Base-by-base conservation (phyloP, 257 asterid genomes). In the Solanum arcanum region DNA sequence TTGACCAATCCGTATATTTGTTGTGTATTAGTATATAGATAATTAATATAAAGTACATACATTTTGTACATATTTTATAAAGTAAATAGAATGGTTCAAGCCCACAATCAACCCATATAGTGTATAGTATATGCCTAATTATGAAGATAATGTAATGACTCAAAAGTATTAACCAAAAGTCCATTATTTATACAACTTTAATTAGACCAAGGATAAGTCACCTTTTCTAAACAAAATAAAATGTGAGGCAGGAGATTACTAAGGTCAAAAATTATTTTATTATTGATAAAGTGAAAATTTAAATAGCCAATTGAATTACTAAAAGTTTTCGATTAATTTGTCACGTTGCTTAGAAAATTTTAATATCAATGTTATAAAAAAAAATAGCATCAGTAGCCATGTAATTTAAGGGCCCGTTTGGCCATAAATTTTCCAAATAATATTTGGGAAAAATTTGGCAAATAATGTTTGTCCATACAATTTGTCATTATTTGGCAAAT, bases 231-330 rank as follows among this genome's bases (percentile, higher is more conserved):
- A 23, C 11, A 21, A 60, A 60, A 60, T 13, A 60, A 23, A 60
- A 60, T 21, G 10, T 21, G 16, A 11, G 15, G 14, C 0, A 11
- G 16, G 16, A 11, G 14, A 62, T 62, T 62, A 23, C 3, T 27
- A 62, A 60, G 14, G 14, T 9, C 14, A 23, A 11, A 10, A 62
- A 62, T 62, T 0, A 0, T 0, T 0, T 23, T 4, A 9, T 60
- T 11, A 60, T 10, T 0, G 25, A 60, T 4, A 60, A 60, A 9
- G 15, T 23, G 1, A 60, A 21, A 60, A 3, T 60, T 2, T 23
- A 2, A n/a, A 10, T 23, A 60, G 2, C 0, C 31, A 23, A 60
- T 23, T 10, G 6, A 60, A n/a, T 4, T 60, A 60, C 1, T 4
- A 60, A 9, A 5, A 2, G 3, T 0, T 1, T 23, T 3, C 1